A percentile compares a stretch with the other conserved stretches of the same genome.
Evolutionary conservation across 306 rosid species (phyloP).

Genomic region (Prunus dulcis): DNA sequence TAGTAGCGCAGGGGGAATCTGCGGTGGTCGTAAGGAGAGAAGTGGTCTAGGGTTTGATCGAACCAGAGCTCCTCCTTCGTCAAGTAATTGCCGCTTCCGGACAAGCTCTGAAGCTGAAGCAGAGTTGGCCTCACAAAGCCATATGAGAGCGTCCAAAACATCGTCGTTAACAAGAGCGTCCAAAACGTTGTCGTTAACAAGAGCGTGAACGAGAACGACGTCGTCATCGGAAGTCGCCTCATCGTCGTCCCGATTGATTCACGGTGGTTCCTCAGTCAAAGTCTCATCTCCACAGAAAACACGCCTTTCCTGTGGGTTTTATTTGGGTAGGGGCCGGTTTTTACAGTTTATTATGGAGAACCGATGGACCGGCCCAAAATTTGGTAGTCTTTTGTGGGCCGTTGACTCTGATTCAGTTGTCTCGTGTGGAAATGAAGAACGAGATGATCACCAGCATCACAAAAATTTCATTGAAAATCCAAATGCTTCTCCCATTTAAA

Average conservation of each 20-base stretch:
- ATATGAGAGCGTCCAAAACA: constrained; percentile 25
- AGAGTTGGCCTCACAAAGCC: constrained; percentile 35
- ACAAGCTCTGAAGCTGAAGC: constrained; percentile 29
- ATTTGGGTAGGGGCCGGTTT: neutral
- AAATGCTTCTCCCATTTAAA: too few relatives aligned
- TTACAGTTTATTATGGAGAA: neutral
- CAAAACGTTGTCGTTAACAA: constrained; percentile 14
- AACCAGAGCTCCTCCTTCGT: constrained; percentile 61
- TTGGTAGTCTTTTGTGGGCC: neutral
- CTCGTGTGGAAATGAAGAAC: neutral
- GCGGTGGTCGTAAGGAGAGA: constrained; percentile 73
- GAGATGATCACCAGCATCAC: neutral
- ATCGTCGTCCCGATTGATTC: constrained; percentile 19
- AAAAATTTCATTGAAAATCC: too few relatives aligned
- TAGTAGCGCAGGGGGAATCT: constrained; percentile 81
- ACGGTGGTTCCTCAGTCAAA: too few relatives aligned
- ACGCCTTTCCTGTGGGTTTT: neutral
- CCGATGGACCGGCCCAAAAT: neutral
- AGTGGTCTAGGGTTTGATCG: constrained; percentile 78
- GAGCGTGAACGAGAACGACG: constrained; percentile 26
- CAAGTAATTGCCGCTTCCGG: constrained; percentile 35
- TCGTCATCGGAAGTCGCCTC: constrained; percentile 9
- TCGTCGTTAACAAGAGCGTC: constrained; percentile 2
- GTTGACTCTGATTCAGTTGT: neutral
- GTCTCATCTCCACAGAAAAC: neutral